Evolutionary conservation across 257 asterid species (phyloP).

Genomic region (Forsythia viridissima): DNA sequence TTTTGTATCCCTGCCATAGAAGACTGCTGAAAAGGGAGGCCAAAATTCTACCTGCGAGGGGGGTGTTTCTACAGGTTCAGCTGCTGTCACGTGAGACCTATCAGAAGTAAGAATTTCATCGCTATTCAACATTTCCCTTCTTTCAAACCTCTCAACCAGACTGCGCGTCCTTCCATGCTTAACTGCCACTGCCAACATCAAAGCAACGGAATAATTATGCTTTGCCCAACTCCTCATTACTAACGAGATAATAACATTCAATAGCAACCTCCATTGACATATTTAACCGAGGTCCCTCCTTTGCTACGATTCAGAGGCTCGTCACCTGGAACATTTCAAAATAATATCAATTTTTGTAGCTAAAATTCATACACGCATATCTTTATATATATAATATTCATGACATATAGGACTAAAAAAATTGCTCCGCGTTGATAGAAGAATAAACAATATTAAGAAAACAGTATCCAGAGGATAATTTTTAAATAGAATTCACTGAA

Average conservation of each 20-base stretch:
- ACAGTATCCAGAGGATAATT: neutral
- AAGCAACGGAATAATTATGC: slow-evolving; percentile 11
- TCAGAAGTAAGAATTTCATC: slow-evolving; percentile 29
- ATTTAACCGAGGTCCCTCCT: slow-evolving; percentile 33
- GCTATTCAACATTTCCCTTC: slow-evolving; percentile 26
- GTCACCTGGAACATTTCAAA: slow-evolving; percentile 31
- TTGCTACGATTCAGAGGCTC: slow-evolving; percentile 26
- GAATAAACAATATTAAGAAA: neutral
- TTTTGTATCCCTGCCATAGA: neutral
- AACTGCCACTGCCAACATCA: slow-evolving; percentile 42
- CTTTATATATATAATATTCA: neutral
- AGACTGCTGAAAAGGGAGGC: slow-evolving; percentile 9
- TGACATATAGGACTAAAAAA: neutral
- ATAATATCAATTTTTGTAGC: slow-evolving; percentile 5
- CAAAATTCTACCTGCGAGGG: neutral
- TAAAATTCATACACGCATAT: neutral
- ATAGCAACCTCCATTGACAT: slow-evolving; percentile 52
- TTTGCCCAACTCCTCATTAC: neutral
- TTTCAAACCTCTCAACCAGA: slow-evolving; percentile 56
- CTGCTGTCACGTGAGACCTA: slow-evolving; percentile 9
- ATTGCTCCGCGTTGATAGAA: neutral
- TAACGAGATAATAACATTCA: slow-evolving; percentile 3
- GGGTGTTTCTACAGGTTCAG: slow-evolving; percentile 21
- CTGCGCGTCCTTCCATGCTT: slow-evolving; percentile 52
- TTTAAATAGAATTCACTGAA: neutral